phyloP scores from a whole-genome alignment of 257 asterid species.

The Nicotiana tomentosiformis region DNA sequence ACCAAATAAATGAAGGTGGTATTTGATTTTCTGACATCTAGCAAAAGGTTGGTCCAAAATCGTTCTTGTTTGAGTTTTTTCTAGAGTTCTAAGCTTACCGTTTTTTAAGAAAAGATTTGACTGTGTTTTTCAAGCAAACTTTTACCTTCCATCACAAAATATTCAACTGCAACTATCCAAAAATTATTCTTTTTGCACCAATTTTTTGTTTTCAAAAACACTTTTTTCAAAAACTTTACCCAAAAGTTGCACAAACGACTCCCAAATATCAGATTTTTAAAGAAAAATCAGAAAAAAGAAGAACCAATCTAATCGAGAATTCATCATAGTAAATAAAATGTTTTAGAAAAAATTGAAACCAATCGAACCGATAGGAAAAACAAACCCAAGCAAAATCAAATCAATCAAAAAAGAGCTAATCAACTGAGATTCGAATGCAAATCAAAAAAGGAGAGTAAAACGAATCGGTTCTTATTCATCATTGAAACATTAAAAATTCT shows the following conservation, averaged over 20 bases:
- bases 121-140: neutral
- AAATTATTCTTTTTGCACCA: neutral
- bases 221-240: neutral
- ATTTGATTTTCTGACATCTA: neutral
- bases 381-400: neutral
- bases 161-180: neutral
- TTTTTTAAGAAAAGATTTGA: neutral
- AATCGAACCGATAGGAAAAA: neutral
- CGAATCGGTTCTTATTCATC: no score
- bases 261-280: neutral
- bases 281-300: neutral
- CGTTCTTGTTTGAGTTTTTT: neutral
- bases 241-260: neutral
- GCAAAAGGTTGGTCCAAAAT: neutral
- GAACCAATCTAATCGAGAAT: neutral
- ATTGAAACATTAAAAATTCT: no score
- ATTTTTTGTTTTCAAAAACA: neutral
- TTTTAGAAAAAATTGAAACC: neutral
- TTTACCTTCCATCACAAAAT: neutral
- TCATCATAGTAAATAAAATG: neutral
- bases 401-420: neutral
- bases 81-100: neutral
- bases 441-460: no score
- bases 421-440: no score
- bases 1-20: neutral